These are phyloP conservation scores for Petasospora rhodanensis DNA, from an alignment of 1,139 yeast genomes.

Conservation along the genomic window DNA sequence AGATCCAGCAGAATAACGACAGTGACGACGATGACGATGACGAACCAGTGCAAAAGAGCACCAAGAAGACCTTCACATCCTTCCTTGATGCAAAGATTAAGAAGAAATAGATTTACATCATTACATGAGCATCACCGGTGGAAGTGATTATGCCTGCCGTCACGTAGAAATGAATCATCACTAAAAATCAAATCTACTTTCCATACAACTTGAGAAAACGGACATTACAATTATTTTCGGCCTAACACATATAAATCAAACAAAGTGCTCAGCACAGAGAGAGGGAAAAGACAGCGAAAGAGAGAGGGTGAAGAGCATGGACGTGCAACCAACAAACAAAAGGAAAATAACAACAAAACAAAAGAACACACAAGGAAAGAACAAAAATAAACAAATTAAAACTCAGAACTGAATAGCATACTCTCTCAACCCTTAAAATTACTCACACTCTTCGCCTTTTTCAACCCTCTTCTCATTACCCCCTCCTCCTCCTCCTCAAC, in stretches of 20 bases:
- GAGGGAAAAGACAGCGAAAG: no score
- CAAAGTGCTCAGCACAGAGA: no score
- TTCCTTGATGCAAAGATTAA: conserved; percentile 22
- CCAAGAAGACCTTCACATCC: conserved; percentile 20
- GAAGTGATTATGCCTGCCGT: no score
- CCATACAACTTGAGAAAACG: no score
- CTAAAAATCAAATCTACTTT: no score
- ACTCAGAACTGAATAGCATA: neutral
- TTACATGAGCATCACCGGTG: no score
- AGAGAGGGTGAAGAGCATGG: no score
- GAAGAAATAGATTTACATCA: conserved; percentile 9
- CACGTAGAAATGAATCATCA: no score
- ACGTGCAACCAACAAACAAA: neutral
- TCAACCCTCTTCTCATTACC: conserved; percentile 2
- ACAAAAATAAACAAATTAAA: neutral
- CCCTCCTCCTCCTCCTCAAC: no score
- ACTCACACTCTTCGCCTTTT: conserved; percentile 8
- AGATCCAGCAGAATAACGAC: conserved; percentile 14
- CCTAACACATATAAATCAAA: no score
- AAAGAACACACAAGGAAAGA: neutral
- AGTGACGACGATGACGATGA: conserved; percentile 25
- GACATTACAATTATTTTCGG: no score
- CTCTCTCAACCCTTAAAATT: conserved; percentile 4
- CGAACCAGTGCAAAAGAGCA: conserved; percentile 14
- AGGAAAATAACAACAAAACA: neutral